Percentiles rank a stretch among this genome's conserved stretches.
phyloP scores from a whole-genome alignment of 129 eudicot species.

The Chrysanthemum makinoi region DNA sequence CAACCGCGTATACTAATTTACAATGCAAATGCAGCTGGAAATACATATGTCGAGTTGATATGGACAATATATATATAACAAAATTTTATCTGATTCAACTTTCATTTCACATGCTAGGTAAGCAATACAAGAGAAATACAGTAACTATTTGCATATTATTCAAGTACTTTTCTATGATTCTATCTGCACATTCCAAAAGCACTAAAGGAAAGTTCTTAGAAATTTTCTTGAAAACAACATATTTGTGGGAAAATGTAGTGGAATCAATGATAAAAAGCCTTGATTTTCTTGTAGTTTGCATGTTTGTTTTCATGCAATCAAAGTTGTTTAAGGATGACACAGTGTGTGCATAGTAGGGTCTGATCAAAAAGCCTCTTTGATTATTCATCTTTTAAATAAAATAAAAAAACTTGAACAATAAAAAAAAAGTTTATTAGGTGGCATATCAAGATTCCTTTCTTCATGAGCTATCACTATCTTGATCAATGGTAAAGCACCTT shows the following conservation, averaged over 20 bases:
- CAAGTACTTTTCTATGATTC: neutral
- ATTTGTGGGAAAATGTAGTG: constrained; percentile 18
- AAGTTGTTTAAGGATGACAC: constrained; percentile 31
- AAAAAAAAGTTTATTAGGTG: constrained; percentile 23
- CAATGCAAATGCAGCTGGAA: too few species aligned
- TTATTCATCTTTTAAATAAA: constrained; percentile 19
- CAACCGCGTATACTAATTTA: too few species aligned
- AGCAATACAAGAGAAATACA: neutral
- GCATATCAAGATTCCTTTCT: constrained; percentile 34
- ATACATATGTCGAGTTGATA: too few species aligned
- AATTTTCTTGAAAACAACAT: neutral
- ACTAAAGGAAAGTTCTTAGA: neutral
- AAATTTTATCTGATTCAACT: neutral
- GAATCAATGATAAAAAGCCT: constrained; percentile 5
- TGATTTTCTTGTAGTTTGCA: constrained; percentile 16
- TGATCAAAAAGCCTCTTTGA: constrained; percentile 28
- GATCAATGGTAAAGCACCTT: constrained; percentile 25
- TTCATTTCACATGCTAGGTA: neutral
- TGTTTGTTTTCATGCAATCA: constrained; percentile 34
- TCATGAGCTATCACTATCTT: constrained; percentile 26
- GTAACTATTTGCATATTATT: neutral
- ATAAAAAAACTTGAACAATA: neutral
- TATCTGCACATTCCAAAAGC: neutral
- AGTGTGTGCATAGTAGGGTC: constrained; percentile 3
- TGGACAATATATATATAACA: too few species aligned